Base-by-base conservation (phyloP, 768 basidiomycete species). In the Kwoniella europaea region DNA sequence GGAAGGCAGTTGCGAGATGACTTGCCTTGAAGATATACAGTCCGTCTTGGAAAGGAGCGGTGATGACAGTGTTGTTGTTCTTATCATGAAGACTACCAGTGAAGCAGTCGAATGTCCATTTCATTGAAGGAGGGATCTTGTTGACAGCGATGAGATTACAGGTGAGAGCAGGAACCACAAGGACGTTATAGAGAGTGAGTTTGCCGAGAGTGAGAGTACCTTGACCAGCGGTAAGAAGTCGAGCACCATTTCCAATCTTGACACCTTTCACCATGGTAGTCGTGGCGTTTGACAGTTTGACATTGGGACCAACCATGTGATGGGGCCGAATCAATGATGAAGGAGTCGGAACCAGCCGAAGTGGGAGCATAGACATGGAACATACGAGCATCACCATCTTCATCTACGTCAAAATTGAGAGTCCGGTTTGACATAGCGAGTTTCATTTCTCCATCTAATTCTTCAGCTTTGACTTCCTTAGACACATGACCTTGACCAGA, bases 311-410 rank as follows among this genome's bases (percentile, higher is more conserved):
- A 56, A 69, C 54, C 69, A 71, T 71, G 41, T 71, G 69, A 24
- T 71, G 69, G n/a, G 64, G 54, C 46, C 1, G 69, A 71, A 46
- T 71, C 64, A 22, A 65, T 61, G 24, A 66, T 71, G 41, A 65
- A 71, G 27, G 4, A 29, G n/a, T 65, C 53, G 13, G 42, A 46
- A 18, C n/a, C 13, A 18, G 44, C 10, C 0, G 16, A 12, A 56
- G 6, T 27, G 15, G 68, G 7, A 18, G 29, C 27, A 58, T 58
- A 46, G 44, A 46, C 44, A 46, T 46, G 44, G 44, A 13, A 46
- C 12, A 18, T 13, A 18, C 1, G 16, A 18, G 44, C 44, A 46
- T 46, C 44, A 46, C 44, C 44, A 46, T 46, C 44, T 13, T 13
- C 44, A 46, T 46, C 5, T 9, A 12, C 44, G 12, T 46, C 44